Evolutionary conservation across 2,329 filamentous ascomycete genomes (phyloP), one percentile per base, ranked within the genome.

Genomic region (Pseudonectria buxi): DNA sequence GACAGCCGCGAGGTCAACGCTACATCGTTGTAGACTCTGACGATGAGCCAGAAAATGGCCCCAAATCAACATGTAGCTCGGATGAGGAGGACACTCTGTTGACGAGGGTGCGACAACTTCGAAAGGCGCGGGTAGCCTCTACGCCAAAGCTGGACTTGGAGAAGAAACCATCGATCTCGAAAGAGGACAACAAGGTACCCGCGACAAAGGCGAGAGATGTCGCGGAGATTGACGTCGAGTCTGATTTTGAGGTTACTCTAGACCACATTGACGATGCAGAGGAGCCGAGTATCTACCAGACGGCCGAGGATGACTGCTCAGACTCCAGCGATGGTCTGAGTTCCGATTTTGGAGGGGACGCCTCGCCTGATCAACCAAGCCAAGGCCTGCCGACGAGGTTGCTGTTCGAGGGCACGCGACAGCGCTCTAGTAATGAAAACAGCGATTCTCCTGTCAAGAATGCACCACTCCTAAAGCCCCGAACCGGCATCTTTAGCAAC

Each of bases 241-340:
- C 39, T 15, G 41, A 47, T 4, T 34, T 33, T 6, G 44, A 41
- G 18, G 32, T 15, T 7, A 12, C 35, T 4, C 15, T 33, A n/a
- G 14, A 41, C 14, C 26, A 47, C 26, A 35, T 28, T 7, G 35
- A 33, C 18, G 18, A 22, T 22, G 43, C 41, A 3, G 45, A 57
- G 6, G 49, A 54, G 7, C 33, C 41, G 14, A 54, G 47, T 32
- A 12, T 48, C 7, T 56, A 50, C 24, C 44, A 47, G 25, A 56
- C 53, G 7, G 47, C 46, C 9, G 45, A 50, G 27, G 38, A 51
- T 3, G 33, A 43, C 25, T 43, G 41, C 4, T 52, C 49, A 3
- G 44, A 35, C 7, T 26, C 29, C 6, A 36, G 34, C n/a, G 33
- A 42, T 7, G 28, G 28, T 14, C 46, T 40, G 18, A 31, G 22